Evolutionary conservation across 345 rosid species (phyloP).

Genomic region (Populus davidiana): DNA sequence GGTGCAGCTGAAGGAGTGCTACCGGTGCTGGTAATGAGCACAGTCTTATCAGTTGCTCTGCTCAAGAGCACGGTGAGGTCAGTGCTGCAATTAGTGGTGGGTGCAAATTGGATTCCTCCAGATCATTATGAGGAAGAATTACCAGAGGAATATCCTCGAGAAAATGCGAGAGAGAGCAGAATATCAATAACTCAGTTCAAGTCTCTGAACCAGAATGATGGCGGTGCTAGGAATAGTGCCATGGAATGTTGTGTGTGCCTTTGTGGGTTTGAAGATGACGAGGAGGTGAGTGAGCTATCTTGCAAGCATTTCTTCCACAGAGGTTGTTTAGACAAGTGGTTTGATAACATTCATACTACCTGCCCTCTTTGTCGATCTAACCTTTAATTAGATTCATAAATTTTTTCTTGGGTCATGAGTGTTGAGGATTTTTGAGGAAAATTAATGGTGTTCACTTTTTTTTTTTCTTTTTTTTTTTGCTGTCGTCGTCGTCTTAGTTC

Average conservation of each 20-base stretch:
- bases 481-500: neutral
- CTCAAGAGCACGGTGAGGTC: conserved; percentile 57
- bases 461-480: neutral
- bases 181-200: conserved; percentile 52
- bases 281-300: conserved; percentile 74
- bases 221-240: neutral
- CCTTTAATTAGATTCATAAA: conserved; percentile 19
- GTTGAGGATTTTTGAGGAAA: neutral
- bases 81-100: conserved; percentile 17
- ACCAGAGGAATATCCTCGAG: conserved; percentile 19
- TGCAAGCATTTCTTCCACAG: conserved; percentile 91
- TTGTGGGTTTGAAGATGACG: conserved; percentile 64
- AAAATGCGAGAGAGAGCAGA: conserved; percentile 32
- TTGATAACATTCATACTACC: conserved; percentile 48
- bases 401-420: neutral
- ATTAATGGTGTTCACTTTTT: neutral
- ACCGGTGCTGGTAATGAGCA: conserved; percentile 64
- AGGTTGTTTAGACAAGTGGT: conserved; percentile 71
- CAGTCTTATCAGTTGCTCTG: conserved; percentile 53
- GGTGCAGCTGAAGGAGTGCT: conserved; percentile 57
- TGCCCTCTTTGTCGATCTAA: conserved; percentile 84
- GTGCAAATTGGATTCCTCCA: conserved; percentile 5
- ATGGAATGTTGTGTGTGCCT: conserved; percentile 77
- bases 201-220: conserved; percentile 25
- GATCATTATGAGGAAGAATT: conserved; percentile 10